Evolutionary conservation across 257 asterid species (phyloP), one percentile per base, ranked within the genome.

Genomic region (Scutellaria baicalensis): DNA sequence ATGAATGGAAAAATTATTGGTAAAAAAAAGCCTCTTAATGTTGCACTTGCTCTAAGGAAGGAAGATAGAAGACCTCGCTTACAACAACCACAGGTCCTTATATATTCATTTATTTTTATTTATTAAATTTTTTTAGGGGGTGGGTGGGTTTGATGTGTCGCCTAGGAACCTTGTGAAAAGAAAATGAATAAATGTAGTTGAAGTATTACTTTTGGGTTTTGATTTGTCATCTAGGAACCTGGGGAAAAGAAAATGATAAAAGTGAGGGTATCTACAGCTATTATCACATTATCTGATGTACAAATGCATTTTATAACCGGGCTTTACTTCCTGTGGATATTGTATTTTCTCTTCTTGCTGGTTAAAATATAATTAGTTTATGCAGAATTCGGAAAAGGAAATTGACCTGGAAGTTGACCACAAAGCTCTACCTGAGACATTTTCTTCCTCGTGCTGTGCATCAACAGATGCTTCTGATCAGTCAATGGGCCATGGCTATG

Each of bases 401-500:
- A 88, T 85, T 16, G 94, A 86, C 76, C 88, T 86, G 68, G 14
- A 65, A 17, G 59, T 85, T 23, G 94, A 88, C 78, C 86, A 86
- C 69, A 88, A 88, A 74, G 88, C 88, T 33, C 83, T 85, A 12
- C 85, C 84, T 6, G 92, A 86, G 36, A 81, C 90, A 9, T 86
- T 83, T 77, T 82, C 93, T 27, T 59, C 82, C 23, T 88, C 97
- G 7, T 88, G 91, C 85, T 86, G 84, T 74, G 82, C 86, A 51
- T 88, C 88, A 20, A 84, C 86, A 0, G 89, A 90, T 69, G 69
- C 77, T 65, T 77, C 85, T 52, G 91, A 86, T 55, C 90, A 79
- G 50, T 90, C 95, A 11, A 78, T 70, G 88, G 93, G 93, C 18
- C 83, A 83, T 68, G 89, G 97, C n/a, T 84, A 84, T 77, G 91